A percentile compares a stretch with the other conserved stretches of the same genome.
These are phyloP conservation scores for Fusarium nisikadoi DNA, from an alignment of 2,329 filamentous ascomycete species.

Conservation along the genomic window DNA sequence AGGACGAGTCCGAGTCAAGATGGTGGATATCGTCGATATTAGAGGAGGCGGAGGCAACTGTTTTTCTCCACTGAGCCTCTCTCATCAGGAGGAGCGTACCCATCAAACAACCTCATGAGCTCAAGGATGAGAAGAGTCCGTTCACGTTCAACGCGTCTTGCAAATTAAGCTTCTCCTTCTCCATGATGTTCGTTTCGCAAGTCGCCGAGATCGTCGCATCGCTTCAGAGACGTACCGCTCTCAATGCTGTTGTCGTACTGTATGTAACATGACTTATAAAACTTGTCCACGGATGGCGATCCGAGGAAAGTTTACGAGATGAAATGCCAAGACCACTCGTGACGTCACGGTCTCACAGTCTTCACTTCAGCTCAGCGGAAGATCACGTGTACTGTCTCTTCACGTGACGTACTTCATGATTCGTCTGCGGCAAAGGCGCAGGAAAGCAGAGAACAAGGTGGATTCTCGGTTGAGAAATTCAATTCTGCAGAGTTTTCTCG, in stretches of 20 bases:
- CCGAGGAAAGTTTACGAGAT: constrained; percentile 4
- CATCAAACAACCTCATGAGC: constrained; percentile 33
- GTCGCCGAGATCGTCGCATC: neutral
- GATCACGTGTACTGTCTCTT: constrained; percentile 4
- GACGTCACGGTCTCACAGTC: constrained; percentile 17
- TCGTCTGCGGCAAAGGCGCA: constrained; percentile 13
- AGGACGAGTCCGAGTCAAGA: constrained; percentile 9
- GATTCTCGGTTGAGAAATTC: neutral
- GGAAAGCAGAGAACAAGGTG: neutral
- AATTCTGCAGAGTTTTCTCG: constrained; percentile 31
- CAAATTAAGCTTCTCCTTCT: constrained; percentile 29
- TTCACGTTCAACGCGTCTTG: constrained; percentile 13
- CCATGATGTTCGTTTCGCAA: neutral
- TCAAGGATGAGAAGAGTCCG: constrained; percentile 14
- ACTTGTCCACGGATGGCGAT: neutral
- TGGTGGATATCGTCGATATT: constrained; percentile 30
- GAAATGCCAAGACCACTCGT: constrained; percentile 5
- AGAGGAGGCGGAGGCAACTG: constrained; percentile 12
- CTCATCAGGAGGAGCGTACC: constrained; percentile 9
- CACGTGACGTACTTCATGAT: constrained; percentile 29
- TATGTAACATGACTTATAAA: neutral
- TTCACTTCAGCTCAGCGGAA: accelerated
- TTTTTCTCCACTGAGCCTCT: constrained; percentile 24
- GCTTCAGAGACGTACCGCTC: neutral
- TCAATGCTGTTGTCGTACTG: neutral